Evolutionary conservation across 768 basidiomycete genomes (phyloP).

Genomic region (Suillus plorans): DNA sequence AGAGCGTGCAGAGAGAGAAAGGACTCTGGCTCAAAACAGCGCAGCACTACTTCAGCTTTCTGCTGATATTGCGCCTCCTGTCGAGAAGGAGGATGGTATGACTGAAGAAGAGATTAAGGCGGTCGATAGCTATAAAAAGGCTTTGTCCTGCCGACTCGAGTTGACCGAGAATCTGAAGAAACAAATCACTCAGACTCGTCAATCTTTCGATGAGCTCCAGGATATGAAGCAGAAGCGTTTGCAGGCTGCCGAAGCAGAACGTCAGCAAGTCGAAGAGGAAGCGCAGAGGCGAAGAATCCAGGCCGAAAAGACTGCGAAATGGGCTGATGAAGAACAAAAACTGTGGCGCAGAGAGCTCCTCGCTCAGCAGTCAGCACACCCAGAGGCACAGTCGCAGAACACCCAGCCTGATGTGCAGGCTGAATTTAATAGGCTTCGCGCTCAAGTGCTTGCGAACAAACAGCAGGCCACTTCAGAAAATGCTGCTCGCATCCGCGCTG

Average conservation of each 20-base stretch:
- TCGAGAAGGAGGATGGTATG: slow-evolving; percentile 23
- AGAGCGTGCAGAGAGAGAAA: neutral
- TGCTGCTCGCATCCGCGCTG: slow-evolving; percentile 26
- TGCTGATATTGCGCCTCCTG: neutral
- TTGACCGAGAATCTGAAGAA: slow-evolving; percentile 18
- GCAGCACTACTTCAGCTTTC: neutral
- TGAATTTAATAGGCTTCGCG: slow-evolving; percentile 9
- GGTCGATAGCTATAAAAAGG: slow-evolving; percentile 13
- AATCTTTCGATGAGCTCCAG: slow-evolving; percentile 16
- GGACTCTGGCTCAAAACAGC: neutral
- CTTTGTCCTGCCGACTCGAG: neutral
- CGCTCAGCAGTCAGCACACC: slow-evolving; percentile 12
- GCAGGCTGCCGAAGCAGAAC: slow-evolving; percentile 16
- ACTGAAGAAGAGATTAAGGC: slow-evolving; percentile 13
- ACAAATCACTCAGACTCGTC: neutral
- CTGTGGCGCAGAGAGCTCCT: slow-evolving; percentile 11
- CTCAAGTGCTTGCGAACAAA: slow-evolving; percentile 18
- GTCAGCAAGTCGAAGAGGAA: slow-evolving; percentile 18
- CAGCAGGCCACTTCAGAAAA: slow-evolving; percentile 29
- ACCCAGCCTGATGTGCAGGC: slow-evolving; percentile 2
- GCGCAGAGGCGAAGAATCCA: slow-evolving; percentile 8
- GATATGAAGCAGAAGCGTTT: slow-evolving; percentile 26
- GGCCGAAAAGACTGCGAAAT: slow-evolving; percentile 14
- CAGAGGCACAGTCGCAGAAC: slow-evolving; percentile 10
- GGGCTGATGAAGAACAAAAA: slow-evolving; percentile 8